Evolutionary conservation across 2,329 filamentous ascomycete species (phyloP).

Genomic region (Verticillium albo-atrum): DNA sequence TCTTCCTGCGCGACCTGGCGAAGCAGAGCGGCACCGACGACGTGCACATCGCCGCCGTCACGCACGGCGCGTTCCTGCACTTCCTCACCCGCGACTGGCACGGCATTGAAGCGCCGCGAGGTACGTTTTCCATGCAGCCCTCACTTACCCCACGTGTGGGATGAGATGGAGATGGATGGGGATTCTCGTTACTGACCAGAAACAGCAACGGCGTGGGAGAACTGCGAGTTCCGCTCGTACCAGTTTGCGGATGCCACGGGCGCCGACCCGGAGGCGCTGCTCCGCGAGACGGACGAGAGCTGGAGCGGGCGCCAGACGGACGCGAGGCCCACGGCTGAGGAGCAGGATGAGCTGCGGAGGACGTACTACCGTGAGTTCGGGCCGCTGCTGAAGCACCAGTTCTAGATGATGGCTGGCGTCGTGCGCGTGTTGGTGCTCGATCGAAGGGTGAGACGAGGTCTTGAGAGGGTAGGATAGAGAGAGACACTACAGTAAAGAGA

Average conservation of each 20-base stretch:
- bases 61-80: slow-evolving; percentile 80
- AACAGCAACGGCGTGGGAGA: slow-evolving; percentile 67
- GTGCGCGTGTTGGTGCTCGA: neutral
- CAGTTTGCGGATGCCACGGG: slow-evolving; percentile 52
- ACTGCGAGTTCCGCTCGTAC: slow-evolving; percentile 69
- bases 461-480: too few relatives aligned
- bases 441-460: neutral
- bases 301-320: slow-evolving; percentile 39
- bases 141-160: too few relatives aligned
- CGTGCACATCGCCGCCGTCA: slow-evolving; percentile 66
- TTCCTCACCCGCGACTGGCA: slow-evolving; percentile 81
- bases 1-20: slow-evolving; percentile 49
- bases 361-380: slow-evolving; percentile 30
- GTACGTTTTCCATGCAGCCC: slow-evolving; percentile 29
- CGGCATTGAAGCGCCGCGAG: slow-evolving; percentile 41
- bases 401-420: neutral
- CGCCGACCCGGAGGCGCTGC: slow-evolving; percentile 39
- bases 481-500: too few relatives aligned
- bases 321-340: slow-evolving; percentile 33
- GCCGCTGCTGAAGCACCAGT: slow-evolving; percentile 30
- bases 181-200: neutral
- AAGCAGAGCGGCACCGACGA: slow-evolving; percentile 37
- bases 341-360: slow-evolving; percentile 39
- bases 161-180: too few relatives aligned
- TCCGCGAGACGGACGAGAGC: slow-evolving; percentile 46